These are phyloP conservation scores for Mycena sp. DNA, from an alignment of 1,284 basidiomycete genomes.

Conservation along the genomic window DNA sequence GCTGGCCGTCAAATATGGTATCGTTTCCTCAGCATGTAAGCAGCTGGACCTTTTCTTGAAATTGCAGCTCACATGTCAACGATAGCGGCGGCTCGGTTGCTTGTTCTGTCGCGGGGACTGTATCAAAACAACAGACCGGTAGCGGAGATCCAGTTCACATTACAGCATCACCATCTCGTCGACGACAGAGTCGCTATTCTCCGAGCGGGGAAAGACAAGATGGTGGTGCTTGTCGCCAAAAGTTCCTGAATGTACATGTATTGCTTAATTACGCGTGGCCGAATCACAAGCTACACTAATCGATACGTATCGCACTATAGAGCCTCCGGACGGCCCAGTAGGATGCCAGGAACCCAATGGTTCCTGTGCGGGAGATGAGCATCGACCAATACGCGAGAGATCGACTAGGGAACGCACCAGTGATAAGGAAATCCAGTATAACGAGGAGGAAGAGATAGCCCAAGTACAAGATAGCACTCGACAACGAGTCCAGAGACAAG, in stretches of 20 bases:
- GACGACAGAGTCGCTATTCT: slow-evolving; percentile 73
- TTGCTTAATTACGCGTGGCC: slow-evolving; percentile 24
- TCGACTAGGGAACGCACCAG: slow-evolving; percentile 60
- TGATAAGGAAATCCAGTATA: slow-evolving; percentile 88
- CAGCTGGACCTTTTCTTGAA: slow-evolving; percentile 18
- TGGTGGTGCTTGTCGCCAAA: slow-evolving; percentile 64
- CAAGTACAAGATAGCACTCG: slow-evolving; percentile 89
- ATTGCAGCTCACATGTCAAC: slow-evolving; percentile 7
- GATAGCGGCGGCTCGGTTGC: slow-evolving; percentile 62
- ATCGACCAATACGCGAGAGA: not conserved
- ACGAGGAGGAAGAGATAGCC: slow-evolving; percentile 91
- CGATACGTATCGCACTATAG: slow-evolving; percentile 83
- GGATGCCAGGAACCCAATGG: slow-evolving; percentile 88
- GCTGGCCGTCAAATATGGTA: slow-evolving; percentile 60
- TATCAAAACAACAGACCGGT: slow-evolving; percentile 57
- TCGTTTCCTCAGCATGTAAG: slow-evolving; percentile 66
- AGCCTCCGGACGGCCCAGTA: slow-evolving; percentile 88
- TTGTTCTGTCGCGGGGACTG: slow-evolving; percentile 59
- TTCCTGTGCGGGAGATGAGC: slow-evolving; percentile 54
- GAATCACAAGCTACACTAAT: too few relatives aligned
- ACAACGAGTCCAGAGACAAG: slow-evolving; percentile 84
- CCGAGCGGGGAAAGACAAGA: slow-evolving; percentile 80
- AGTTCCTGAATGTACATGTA: slow-evolving; percentile 11
- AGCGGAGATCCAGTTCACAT: slow-evolving; percentile 48
- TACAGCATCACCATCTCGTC: slow-evolving; percentile 65